phyloP scores from a whole-genome alignment of 306 rosid species.

The Delonix regia region DNA sequence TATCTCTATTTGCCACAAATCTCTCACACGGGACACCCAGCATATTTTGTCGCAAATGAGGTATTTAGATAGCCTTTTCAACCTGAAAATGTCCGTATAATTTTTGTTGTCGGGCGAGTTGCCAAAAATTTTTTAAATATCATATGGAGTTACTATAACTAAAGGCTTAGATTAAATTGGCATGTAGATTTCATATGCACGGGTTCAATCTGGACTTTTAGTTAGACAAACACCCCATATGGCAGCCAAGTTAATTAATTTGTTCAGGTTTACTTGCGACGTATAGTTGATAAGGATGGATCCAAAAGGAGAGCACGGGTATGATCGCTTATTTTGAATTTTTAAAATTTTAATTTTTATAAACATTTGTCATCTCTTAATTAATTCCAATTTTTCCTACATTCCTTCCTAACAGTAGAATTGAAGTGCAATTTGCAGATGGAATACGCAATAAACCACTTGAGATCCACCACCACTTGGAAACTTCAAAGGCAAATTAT shows the following conservation, averaged over 20 bases:
- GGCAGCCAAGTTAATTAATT: too few relatives aligned
- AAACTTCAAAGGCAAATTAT: slow-evolving; percentile 71
- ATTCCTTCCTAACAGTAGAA: too few relatives aligned
- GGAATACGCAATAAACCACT: slow-evolving; percentile 62
- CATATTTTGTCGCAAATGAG: slow-evolving; percentile 22
- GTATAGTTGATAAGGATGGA: too few relatives aligned
- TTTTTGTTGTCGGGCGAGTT: slow-evolving; percentile 47
- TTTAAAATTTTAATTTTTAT: too few relatives aligned
- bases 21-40: not conserved
- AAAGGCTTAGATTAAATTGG: not conserved
- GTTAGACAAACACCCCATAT: not conserved
- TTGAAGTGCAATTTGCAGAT: slow-evolving; percentile 33
- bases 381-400: too few relatives aligned
- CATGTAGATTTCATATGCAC: not conserved
- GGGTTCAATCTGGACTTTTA: not conserved
- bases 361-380: too few relatives aligned
- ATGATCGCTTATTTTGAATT: too few relatives aligned
- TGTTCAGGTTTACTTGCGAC: too few relatives aligned
- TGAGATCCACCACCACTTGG: slow-evolving; percentile 52
- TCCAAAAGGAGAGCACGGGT: too few relatives aligned
- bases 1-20: not conserved
- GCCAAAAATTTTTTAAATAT: too few relatives aligned
- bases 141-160: too few relatives aligned
- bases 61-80: slow-evolving; percentile 44
- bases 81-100: slow-evolving; percentile 46